phyloP scores from a whole-genome alignment of 257 asterid genomes.

The Thymus mandschuricus region DNA sequence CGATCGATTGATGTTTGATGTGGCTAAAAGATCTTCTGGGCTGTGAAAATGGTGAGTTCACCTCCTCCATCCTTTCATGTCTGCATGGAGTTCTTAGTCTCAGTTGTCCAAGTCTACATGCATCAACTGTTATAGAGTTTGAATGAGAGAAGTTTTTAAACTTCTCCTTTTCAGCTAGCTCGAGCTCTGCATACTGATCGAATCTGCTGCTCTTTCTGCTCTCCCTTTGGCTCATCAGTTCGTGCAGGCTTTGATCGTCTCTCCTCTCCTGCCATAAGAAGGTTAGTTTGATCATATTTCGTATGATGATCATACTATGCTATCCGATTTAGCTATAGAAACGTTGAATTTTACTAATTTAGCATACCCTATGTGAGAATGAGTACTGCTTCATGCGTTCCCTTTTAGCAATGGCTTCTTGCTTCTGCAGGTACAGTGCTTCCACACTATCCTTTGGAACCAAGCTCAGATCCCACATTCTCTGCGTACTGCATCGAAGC shows the following conservation, averaged over 20 bases:
- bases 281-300: slow-evolving; percentile 10
- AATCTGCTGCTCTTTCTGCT: slow-evolving; percentile 47
- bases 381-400: slow-evolving; percentile 81
- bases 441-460: slow-evolving; percentile 57
- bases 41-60: slow-evolving; percentile 53
- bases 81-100: slow-evolving; percentile 43
- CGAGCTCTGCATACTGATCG: slow-evolving; percentile 42
- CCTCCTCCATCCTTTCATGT: slow-evolving; percentile 47
- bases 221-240: slow-evolving; percentile 44
- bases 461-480: slow-evolving; percentile 64
- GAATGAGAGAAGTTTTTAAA: slow-evolving; percentile 37
- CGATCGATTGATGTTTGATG: slow-evolving; percentile 53
- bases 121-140: slow-evolving; percentile 38
- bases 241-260: slow-evolving; percentile 50
- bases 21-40: slow-evolving; percentile 74
- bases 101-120: slow-evolving; percentile 39
- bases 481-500: slow-evolving; percentile 51
- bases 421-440: slow-evolving; percentile 55
- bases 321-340: not conserved
- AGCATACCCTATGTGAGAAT: slow-evolving; percentile 64
- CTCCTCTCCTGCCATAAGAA: slow-evolving; percentile 59
- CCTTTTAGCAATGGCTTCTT: slow-evolving; percentile 65
- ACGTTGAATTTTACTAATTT: not conserved
- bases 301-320: not conserved
- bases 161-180: slow-evolving; percentile 44